Evolutionary conservation across 495 filamentous ascomycete genomes (phyloP).

Genomic region (Trichoderma gamsii): DNA sequence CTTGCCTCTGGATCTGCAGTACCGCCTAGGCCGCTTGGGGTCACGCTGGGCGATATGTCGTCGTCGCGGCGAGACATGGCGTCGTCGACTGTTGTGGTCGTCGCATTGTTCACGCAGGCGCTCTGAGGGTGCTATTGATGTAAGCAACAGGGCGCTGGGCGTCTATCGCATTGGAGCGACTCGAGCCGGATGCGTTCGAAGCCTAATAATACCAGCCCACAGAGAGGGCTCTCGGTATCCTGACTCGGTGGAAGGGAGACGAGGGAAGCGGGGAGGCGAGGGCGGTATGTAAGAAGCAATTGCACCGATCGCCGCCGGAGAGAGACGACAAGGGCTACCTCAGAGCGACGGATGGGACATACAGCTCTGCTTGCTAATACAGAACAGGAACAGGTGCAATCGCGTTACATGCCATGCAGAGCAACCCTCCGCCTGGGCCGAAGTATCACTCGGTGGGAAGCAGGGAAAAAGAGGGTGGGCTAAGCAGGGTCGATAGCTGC

Average conservation of each 20-base stretch:
- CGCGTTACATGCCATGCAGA: background rate
- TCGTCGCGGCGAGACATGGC: slow-evolving; percentile 5
- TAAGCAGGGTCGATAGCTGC: background rate
- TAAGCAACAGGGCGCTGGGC: background rate
- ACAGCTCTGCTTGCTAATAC: background rate
- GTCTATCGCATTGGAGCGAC: background rate
- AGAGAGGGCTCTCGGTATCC: background rate
- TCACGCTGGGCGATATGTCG: slow-evolving; percentile 10
- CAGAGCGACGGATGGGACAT: no score
- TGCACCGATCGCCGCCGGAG: background rate
- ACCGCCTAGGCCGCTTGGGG: background rate
- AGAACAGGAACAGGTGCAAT: background rate
- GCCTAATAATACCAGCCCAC: background rate
- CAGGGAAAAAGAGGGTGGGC: background rate
- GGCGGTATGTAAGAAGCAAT: background rate
- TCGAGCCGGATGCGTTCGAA: background rate
- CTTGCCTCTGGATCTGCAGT: background rate
- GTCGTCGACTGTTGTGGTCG: background rate
- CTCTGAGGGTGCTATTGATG: background rate
- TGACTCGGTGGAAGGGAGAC: background rate
- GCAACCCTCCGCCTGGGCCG: background rate
- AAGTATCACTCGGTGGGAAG: background rate
- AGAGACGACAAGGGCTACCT: background rate
- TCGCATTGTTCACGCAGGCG: slow-evolving; percentile 5
- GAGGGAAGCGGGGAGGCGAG: background rate